Evolutionary conservation across 352 stramenopile genomes (phyloP).

Genomic region (Chrysophaeum taylorii): DNA sequence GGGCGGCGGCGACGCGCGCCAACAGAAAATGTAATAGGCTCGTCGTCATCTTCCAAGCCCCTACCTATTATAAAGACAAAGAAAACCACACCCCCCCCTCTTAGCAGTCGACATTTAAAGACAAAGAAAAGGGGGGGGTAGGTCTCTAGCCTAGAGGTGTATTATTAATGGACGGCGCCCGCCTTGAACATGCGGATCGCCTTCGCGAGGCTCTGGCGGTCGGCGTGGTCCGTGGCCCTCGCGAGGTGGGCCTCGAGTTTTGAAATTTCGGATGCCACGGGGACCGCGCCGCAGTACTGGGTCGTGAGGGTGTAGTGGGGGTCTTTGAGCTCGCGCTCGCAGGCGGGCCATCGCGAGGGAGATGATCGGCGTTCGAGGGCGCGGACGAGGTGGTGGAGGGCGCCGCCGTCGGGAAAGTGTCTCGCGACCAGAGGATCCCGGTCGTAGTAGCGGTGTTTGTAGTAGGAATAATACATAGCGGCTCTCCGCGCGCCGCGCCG

Average conservation of each 20-base stretch:
- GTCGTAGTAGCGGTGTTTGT: background rate
- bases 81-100: no score
- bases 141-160: no score
- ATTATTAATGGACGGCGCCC: background rate
- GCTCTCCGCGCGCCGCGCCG: no score
- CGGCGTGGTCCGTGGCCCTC: background rate
- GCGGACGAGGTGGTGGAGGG: background rate
- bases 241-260: background rate
- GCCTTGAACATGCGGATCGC: background rate
- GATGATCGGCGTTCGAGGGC: background rate
- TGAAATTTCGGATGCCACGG: background rate
- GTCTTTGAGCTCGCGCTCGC: background rate
- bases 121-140: no score
- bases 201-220: background rate
- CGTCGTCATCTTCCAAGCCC: no score
- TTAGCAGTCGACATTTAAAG: no score
- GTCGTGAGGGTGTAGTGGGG: background rate
- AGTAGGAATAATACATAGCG: no score
- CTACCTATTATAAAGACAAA: no score
- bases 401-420: slow-evolving; percentile 8
- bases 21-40: no score
- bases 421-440: background rate
- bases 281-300: slow-evolving; percentile 3
- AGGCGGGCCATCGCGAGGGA: background rate
- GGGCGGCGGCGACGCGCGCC: no score